Evolutionary conservation across 306 rosid genomes (phyloP).

Genomic region (Casuarina cunninghamiana): DNA sequence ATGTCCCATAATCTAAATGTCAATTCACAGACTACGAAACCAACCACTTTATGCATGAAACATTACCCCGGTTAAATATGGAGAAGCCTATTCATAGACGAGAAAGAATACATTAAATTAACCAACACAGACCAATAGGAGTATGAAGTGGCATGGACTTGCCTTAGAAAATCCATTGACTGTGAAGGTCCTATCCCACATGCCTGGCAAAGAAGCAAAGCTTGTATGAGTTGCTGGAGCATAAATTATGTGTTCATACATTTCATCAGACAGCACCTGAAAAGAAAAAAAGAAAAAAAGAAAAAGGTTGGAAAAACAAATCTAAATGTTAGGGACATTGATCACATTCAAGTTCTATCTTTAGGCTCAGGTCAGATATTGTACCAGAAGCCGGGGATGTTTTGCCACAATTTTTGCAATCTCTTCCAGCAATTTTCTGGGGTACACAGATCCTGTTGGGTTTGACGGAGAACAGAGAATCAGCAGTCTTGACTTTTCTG

Average conservation of each 20-base stretch:
- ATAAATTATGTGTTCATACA: constrained; percentile 90
- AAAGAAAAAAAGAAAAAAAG: constrained; percentile 21
- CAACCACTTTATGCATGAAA: background rate
- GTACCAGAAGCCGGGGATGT: constrained; percentile 97
- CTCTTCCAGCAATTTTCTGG: constrained; percentile 78
- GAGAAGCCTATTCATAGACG: constrained; percentile 6
- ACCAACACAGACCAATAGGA: constrained; percentile 13
- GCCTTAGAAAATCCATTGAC: constrained; percentile 98
- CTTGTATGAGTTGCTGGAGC: constrained; percentile 94
- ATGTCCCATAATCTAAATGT: constrained; percentile 31
- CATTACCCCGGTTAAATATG: constrained; percentile 4
- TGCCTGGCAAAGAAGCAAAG: constrained; percentile 95
- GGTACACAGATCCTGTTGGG: constrained; percentile 96
- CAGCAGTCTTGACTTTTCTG: constrained; percentile 73
- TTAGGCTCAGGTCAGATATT: constrained; percentile 17
- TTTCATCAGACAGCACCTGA: constrained; percentile 90
- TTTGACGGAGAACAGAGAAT: constrained; percentile 95
- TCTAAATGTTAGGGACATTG: constrained; percentile 9
- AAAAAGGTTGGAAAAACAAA: constrained; percentile 14
- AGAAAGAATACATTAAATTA: constrained; percentile 1
- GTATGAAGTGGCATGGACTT: background rate
- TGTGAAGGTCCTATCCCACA: constrained; percentile 94
- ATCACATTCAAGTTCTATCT: constrained; percentile 19
- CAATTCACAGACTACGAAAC: constrained; percentile 20
- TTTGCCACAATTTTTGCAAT: constrained; percentile 84